Base-by-base conservation (phyloP, 768 basidiomycete genomes). In the Russula ochroleuca region DNA sequence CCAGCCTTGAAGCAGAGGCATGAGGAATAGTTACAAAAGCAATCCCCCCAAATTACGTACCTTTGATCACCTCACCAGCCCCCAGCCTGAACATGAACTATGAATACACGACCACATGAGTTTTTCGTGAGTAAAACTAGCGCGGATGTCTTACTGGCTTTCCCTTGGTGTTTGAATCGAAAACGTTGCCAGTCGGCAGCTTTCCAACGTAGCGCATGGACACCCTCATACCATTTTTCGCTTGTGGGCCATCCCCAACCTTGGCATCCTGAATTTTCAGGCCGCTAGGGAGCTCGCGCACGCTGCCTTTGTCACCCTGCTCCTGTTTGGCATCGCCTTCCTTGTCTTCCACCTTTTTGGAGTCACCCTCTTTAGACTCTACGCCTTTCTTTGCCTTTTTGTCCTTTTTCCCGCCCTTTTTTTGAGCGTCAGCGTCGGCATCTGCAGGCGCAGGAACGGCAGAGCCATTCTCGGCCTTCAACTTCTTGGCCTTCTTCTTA, bases 121-220 rank as follows among this genome's bases (percentile, higher is more conserved):
- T 28, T 5, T 54, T 40, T 21, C 28, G 31, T 49, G 38, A 47
- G 57, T 21, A 38, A 45, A 28, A 55, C 45, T 11, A 57, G 37
- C 3, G 51, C 41, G 43, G 47, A 53, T 31, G 17, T 76, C 87
- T 71, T 72, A 96, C 91, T 28, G 94, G 92, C 70, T 88, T 87
- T 69, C 95, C 95, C 74, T 85, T 88, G 68, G 79, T 83, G 74
- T 94, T 94, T 68, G 81, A 78, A 76, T 94, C 92, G 68, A 94
- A 94, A 21, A 85, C 67, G 69, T 84, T 87, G 69, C 88, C 90
- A 65, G 86, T 84, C 57, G 77, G 74, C 48, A 97, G 79, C 78
- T 94, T 96, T 68, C 96, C 96, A 69, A 98, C 87, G 76, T 98
- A 98, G 62, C 96, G 81, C 88, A 98, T 91, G 59, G 78, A 79